Conservation (phyloP, 176 grass and related monocot genomes). For the Ananas comosus region DNA sequence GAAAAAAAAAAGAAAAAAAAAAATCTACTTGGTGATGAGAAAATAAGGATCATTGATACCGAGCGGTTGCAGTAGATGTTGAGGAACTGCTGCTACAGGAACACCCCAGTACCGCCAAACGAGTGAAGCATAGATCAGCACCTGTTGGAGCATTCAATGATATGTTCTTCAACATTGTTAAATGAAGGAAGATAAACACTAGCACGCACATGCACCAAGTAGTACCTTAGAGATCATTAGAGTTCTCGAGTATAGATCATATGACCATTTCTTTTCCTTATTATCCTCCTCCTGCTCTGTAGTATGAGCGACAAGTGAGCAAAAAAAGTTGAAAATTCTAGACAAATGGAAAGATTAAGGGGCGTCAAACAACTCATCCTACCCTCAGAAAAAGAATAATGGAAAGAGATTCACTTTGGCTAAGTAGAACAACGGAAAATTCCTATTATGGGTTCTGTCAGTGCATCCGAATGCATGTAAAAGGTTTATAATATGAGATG, state of each 20-base stretch:
- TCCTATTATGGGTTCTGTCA: too few species aligned
- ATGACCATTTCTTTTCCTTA: slow-evolving; percentile 49
- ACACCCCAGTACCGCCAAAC: slow-evolving; percentile 56
- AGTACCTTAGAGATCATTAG: slow-evolving; percentile 53
- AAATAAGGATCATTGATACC: not conserved
- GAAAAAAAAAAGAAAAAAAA: not conserved
- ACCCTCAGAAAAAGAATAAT: too few species aligned
- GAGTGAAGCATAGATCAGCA: slow-evolving; percentile 46
- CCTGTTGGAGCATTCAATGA: slow-evolving; percentile 46
- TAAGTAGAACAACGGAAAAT: too few species aligned
- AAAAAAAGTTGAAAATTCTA: not conserved
- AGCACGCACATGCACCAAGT: slow-evolving; percentile 12
- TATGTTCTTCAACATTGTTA: slow-evolving; percentile 5
- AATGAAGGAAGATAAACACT: not conserved
- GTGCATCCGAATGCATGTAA: too few species aligned
- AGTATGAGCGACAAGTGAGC: not conserved
- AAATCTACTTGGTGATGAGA: not conserved
- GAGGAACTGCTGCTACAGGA: slow-evolving; percentile 62
- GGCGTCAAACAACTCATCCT: too few species aligned
- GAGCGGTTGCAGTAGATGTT: slow-evolving; percentile 22
- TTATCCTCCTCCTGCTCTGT: slow-evolving; percentile 58
- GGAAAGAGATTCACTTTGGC: too few species aligned
- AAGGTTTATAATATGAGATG: too few species aligned
- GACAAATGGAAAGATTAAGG: too few species aligned
- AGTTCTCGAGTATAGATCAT: slow-evolving; percentile 43